Evolutionary conservation across 176 grass and related monocot genomes (phyloP).

Genomic region (Musa beccarii): DNA sequence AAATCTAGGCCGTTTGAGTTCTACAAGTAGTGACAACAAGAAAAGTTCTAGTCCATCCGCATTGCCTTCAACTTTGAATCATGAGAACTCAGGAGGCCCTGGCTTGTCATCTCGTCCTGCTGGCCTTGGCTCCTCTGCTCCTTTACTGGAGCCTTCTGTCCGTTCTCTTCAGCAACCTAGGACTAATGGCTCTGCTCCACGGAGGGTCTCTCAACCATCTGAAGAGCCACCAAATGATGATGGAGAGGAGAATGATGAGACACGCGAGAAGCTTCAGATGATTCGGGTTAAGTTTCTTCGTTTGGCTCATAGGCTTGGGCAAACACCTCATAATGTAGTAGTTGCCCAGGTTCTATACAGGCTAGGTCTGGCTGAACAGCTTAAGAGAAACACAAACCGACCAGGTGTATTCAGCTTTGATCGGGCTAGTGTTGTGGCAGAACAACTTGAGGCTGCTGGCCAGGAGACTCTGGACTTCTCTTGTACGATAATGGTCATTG

Average conservation of each 20-base stretch:
- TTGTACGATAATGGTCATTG: slow-evolving; percentile 76
- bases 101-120: slow-evolving; percentile 27
- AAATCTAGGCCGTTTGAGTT: slow-evolving; percentile 41
- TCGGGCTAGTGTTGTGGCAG: slow-evolving; percentile 54
- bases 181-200: not conserved
- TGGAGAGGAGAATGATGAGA: slow-evolving; percentile 42
- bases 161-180: not conserved
- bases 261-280: slow-evolving; percentile 52
- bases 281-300: slow-evolving; percentile 57
- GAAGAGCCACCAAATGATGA: slow-evolving; percentile 28
- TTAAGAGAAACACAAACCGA: slow-evolving; percentile 36
- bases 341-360: slow-evolving; percentile 58
- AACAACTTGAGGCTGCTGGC: slow-evolving; percentile 48
- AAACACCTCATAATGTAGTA: slow-evolving; percentile 44
- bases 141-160: slow-evolving; percentile 3
- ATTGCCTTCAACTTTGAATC: slow-evolving; percentile 13
- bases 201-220: slow-evolving; percentile 8
- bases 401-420: slow-evolving; percentile 43
- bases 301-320: slow-evolving; percentile 45
- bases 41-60: slow-evolving; percentile 17
- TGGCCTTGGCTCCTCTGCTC: not conserved
- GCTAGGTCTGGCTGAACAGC: slow-evolving; percentile 52
- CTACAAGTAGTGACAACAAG: slow-evolving; percentile 41
- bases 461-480: slow-evolving; percentile 56
- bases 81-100: slow-evolving; percentile 22